Conservation (phyloP, 179 eudicot species). For the Camellia oleifera region DNA sequence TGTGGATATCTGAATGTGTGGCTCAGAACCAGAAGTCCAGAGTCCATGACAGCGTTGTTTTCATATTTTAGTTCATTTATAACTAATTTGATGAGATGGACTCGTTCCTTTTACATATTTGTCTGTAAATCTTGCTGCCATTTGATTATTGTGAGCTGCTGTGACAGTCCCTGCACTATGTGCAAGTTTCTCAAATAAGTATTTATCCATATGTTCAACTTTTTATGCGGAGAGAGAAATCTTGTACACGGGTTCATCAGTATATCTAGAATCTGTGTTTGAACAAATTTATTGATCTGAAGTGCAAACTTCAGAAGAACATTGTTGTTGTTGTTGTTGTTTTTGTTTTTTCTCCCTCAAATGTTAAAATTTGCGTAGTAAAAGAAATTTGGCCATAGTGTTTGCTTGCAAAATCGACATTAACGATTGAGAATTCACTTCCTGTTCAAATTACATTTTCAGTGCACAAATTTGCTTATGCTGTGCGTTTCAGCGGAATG, state of each 20-base stretch:
- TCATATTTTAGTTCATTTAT: slow-evolving; percentile 57
- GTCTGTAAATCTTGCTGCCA: background rate
- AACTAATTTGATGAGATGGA: background rate
- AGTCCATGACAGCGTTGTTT: slow-evolving; percentile 96
- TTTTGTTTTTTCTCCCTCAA: too few relatives aligned
- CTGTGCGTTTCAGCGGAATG: too few relatives aligned
- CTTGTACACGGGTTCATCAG: background rate
- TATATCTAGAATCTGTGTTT: background rate
- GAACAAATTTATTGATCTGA: background rate
- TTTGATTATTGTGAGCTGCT: background rate
- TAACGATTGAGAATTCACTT: too few relatives aligned
- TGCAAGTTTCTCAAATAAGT: slow-evolving; percentile 5
- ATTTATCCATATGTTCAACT: background rate
- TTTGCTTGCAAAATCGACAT: too few relatives aligned
- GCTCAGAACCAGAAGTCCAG: slow-evolving; percentile 97
- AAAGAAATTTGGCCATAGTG: too few relatives aligned
- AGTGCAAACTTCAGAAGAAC: background rate
- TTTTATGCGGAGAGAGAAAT: background rate
- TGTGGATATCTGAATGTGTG: slow-evolving; percentile 99
- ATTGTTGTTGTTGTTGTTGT: too few relatives aligned
- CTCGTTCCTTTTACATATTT: background rate
- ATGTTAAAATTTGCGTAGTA: too few relatives aligned
- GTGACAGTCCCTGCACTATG: background rate
- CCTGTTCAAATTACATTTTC: too few relatives aligned
- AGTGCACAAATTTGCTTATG: too few relatives aligned